Base-by-base conservation (phyloP, 208 protist genomes). In the Entamoeba dispar region DNA sequence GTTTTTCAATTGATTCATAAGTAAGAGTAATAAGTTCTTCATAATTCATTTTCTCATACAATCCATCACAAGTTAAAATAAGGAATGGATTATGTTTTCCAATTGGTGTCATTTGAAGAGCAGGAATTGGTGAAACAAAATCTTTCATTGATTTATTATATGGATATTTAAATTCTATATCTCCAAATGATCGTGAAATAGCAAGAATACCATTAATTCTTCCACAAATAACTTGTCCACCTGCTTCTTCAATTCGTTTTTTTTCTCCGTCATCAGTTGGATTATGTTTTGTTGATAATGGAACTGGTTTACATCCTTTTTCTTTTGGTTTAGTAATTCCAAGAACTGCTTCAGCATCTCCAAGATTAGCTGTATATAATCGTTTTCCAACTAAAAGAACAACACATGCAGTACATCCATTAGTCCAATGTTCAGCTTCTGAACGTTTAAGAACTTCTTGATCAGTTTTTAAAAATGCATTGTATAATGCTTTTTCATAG, bases 221-320 rank as follows among this genome's bases (percentile, higher is more conserved):
- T 51, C 92, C 92, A 51, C 77, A 73, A 27, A 91, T 47, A 50
- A 93, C 92, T 91, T 91, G 77, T 55, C 92, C 92, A 49, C 92
- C 92, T 22, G 34, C 50, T 52, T 17, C 6, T 52, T 52, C 50
- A 52, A 15, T 15, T 15, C 50, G 50, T 15, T 52, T 52, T 52
- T 17, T 52, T 52, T 52, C 14, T 52, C 50, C 50, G 0, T 52
- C 14, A 17, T 52, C 50, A 52, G 15, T 7, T 52, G 50, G 50
- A 17, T 52, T 15, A 15, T 52, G 95, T 90, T 96, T 95, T 7
- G 93, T 93, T 5, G 95, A 94, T 8, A 96, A 52, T 77, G 61
- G 61, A 22, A 77, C n/a, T 43, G 61, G 61, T 77, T 77, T 77
- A 34, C 61, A 77, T 38, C 61, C 61, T 27, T 77, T 77, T 49